Evolutionary conservation across 331 rosid genomes (phyloP), one percentile per base, ranked within the genome.

Genomic region (Arachis monticola): DNA sequence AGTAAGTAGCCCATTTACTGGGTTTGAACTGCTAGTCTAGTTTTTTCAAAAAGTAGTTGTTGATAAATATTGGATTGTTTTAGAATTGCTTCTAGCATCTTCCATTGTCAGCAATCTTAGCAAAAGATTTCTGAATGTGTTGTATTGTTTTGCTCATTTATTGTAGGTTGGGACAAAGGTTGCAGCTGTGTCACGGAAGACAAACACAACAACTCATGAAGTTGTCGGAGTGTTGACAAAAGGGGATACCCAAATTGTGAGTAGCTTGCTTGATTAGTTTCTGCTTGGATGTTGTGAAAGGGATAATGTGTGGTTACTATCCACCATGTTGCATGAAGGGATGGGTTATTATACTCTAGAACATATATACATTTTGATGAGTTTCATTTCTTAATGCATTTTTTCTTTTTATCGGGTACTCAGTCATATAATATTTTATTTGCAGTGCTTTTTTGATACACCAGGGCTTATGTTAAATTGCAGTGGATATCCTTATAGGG

Each of bases 371-470:
- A 50, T 38, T 38, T 38, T 38, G 41, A 38, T 2, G 41, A 4
- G 41, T 38, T 38, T 38, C 41, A 53, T 77, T 7, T 74, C 22
- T 35, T 38, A 44, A 59, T 65, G 52, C 56, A 80, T 60, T 44
- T 73, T 22, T n/a, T 73, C 13, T n/a, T 17, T 52, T 47, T 32
- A 46, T 53, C 60, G 50, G 51, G 41, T 55, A 50, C 69, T 78
- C 53, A 14, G 12, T 52, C 10, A 0, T 59, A 10, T 59, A n/a
- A 35, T 14, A 66, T 72, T 69, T 77, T 60, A 45, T 73, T 64
- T 84, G 87, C 96, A 92, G 99, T 95, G 97, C 74, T 87, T 92
- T 85, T 95, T 95, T 70, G 97, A 95, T 79, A 95, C 99, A 5
- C 99, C 97, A 45, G 99, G 99, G 77, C 87, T 95, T 53, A 82